Evolutionary conservation across 2,329 filamentous ascomycete genomes (phyloP).

Genomic region (Cercospora sesami): DNA sequence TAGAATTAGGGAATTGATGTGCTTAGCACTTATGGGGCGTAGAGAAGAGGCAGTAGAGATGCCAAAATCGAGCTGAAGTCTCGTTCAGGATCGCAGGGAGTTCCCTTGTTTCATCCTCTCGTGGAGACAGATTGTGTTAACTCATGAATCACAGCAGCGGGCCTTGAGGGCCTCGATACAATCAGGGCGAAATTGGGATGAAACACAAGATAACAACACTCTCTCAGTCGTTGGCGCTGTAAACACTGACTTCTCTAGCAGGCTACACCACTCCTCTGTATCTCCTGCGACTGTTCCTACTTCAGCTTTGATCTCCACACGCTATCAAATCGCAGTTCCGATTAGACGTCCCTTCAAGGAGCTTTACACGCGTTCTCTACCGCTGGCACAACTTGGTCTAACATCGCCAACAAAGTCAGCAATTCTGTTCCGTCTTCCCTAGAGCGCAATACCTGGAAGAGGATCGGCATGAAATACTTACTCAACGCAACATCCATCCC

Average conservation of each 20-base stretch:
- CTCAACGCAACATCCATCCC: slow-evolving; percentile 1
- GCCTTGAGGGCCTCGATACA: neutral
- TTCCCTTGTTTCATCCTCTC: neutral
- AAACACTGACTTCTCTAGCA: neutral
- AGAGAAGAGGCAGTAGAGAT: neutral
- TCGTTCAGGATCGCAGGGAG: neutral
- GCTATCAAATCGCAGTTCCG: neutral
- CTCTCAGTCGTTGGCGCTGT: neutral
- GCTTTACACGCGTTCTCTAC: neutral
- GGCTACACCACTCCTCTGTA: neutral
- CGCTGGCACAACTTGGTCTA: neutral
- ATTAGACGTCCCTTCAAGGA: neutral
- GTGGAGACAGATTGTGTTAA: neutral
- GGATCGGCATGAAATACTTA: neutral
- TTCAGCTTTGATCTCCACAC: neutral
- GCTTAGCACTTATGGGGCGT: neutral
- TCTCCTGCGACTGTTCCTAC: neutral
- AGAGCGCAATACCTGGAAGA: neutral
- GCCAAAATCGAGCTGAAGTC: neutral
- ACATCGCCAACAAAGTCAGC: neutral
- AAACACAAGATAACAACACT: neutral
- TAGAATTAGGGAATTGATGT: neutral
- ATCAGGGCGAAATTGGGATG: no score
- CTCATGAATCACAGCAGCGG: neutral
- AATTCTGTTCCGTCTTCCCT: neutral